Conservation (phyloP, 2,329 filamentous ascomycete genomes). For the Aphanoascus verrucosus region DNA sequence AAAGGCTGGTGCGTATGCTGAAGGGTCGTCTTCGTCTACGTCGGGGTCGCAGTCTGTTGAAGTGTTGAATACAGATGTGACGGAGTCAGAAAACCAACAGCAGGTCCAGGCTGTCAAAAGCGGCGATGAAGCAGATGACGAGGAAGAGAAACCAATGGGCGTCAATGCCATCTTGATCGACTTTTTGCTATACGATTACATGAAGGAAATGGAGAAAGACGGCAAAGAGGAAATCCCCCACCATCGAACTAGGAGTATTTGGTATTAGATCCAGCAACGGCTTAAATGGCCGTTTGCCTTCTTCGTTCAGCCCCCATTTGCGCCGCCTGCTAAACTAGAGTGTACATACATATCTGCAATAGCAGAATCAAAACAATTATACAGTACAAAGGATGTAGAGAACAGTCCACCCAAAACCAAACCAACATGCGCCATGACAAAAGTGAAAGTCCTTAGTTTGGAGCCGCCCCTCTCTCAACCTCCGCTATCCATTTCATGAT, state of each 20-base stretch:
- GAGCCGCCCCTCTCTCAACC: slow-evolving; percentile 19
- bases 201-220: slow-evolving; percentile 68
- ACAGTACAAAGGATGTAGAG: not conserved
- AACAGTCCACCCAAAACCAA: not conserved
- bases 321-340: too few relatives aligned
- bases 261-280: slow-evolving; percentile 53
- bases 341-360: not conserved
- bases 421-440: not conserved
- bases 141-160: slow-evolving; percentile 29
- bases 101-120: slow-evolving; percentile 7
- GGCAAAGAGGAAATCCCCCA: slow-evolving; percentile 55
- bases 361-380: not conserved
- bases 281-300: not conserved
- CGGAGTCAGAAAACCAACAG: not conserved
- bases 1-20: slow-evolving; percentile 17
- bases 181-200: slow-evolving; percentile 91
- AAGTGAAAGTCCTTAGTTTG: not conserved
- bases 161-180: slow-evolving; percentile 89
- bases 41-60: slow-evolving; percentile 10
- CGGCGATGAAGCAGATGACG: slow-evolving; percentile 13
- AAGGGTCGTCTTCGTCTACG: slow-evolving; percentile 6
- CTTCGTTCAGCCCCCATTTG: too few relatives aligned
- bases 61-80: not conserved
- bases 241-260: slow-evolving; percentile 85
- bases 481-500: slow-evolving; percentile 31